Percentiles rank a stretch among this genome's conserved stretches.
These are phyloP conservation scores for Apiospora hydei DNA, from an alignment of 2,329 filamentous ascomycete genomes.

Conservation along the genomic window DNA sequence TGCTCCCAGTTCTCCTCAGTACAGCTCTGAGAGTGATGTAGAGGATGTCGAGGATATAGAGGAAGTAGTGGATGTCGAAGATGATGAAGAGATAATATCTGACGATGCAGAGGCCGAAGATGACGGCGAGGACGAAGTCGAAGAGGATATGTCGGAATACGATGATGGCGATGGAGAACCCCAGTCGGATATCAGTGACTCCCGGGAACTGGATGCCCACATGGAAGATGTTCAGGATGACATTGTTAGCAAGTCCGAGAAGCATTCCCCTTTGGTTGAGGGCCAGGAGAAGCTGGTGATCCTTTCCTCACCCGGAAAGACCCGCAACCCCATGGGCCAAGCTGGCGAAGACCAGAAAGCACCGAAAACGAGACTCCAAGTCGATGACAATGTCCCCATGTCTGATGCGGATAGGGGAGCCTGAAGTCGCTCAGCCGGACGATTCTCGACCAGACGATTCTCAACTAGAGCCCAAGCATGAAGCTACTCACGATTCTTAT, in stretches of 20 bases:
- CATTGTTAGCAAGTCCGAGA: not conserved
- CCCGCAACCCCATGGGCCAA: not conserved
- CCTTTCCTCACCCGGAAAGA: not conserved
- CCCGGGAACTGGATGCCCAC: not conserved
- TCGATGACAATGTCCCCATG: not conserved
- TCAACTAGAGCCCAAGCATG: not conserved
- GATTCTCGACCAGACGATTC: not conserved
- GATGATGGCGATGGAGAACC: not conserved
- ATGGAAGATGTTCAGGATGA: slow-evolving; percentile 5
- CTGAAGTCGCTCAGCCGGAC: not conserved
- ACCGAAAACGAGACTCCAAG: not conserved
- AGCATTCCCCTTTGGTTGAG: not conserved
- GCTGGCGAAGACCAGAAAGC: not conserved
- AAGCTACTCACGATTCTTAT: not conserved
- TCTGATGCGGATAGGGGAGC: not conserved
- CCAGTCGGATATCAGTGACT: not conserved
- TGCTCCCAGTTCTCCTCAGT: slow-evolving; percentile 15
- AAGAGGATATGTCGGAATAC: not conserved
- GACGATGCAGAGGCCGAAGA: slow-evolving; percentile 34
- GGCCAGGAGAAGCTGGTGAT: not conserved
- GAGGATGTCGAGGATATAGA: slow-evolving; percentile 30
- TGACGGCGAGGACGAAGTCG: slow-evolving; percentile 24
- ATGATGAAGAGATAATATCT: slow-evolving; percentile 29
- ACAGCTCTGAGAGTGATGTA: slow-evolving; percentile 26
- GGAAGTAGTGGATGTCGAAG: slow-evolving; percentile 30